These are phyloP conservation scores for Botryotinia calthae DNA, from an alignment of 2,329 filamentous ascomycete genomes.

Conservation along the genomic window DNA sequence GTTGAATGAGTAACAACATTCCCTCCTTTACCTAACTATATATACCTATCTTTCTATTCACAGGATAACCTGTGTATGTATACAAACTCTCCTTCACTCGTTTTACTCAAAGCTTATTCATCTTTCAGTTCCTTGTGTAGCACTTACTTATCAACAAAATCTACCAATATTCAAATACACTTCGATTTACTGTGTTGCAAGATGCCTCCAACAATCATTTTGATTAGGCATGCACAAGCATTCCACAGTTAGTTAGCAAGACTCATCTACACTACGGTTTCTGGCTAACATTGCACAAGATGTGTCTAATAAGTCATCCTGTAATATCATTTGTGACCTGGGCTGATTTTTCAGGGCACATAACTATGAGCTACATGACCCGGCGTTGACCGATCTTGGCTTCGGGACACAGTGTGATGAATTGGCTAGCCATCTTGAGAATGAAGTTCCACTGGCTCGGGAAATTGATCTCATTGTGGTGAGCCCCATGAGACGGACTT, in stretches of 20 bases:
- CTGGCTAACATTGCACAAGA: conserved; percentile 28
- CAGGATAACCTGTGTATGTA: not conserved
- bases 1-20: not conserved
- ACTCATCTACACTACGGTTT: not conserved
- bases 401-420: conserved; percentile 30
- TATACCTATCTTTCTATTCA: not conserved
- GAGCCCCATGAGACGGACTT: conserved; percentile 37
- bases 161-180: not conserved
- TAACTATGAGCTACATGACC: conserved; percentile 34
- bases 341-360: conserved; percentile 28
- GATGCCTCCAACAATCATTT: conserved; percentile 44
- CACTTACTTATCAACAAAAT: not conserved
- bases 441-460: conserved; percentile 34
- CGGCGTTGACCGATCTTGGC: conserved; percentile 31
- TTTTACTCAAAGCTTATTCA: not conserved
- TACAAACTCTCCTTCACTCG: not conserved
- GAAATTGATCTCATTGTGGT: conserved; percentile 38
- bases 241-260: conserved; percentile 40
- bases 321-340: conserved; percentile 17
- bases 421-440: conserved; percentile 31
- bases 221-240: conserved; percentile 45
- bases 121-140: not conserved
- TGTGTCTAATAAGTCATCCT: conserved; percentile 36
- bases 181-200: conserved; percentile 11
- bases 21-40: not conserved